Evolutionary conservation across 495 filamentous ascomycete genomes (phyloP).

Genomic region (Choiromyces venosus): DNA sequence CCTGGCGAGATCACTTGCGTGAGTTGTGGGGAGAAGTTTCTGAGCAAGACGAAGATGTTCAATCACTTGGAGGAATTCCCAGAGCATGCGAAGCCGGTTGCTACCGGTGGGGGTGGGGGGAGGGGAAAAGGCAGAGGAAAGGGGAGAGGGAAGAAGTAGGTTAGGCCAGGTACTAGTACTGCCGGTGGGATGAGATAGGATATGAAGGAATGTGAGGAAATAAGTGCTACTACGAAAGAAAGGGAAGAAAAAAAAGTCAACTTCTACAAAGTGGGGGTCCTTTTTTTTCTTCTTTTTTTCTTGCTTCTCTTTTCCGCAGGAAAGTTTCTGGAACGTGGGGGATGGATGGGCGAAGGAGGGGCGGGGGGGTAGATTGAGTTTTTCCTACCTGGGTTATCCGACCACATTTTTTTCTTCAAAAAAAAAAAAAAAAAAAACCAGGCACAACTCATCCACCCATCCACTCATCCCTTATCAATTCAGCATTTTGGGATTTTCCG

Average conservation of each 20-base stretch:
- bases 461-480: too few species aligned
- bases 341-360: too few species aligned
- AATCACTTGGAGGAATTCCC: conserved; percentile 61
- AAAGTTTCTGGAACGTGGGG: too few species aligned
- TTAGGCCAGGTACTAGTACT: too few species aligned
- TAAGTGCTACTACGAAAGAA: not conserved
- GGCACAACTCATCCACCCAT: too few species aligned
- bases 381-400: not conserved
- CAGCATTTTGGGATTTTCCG: too few species aligned
- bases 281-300: not conserved
- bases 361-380: not conserved
- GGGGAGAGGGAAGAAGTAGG: conserved; percentile 1
- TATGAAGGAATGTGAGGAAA: not conserved
- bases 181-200: not conserved
- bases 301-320: too few species aligned
- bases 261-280: too few species aligned
- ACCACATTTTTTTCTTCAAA: not conserved
- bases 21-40: conserved; percentile 57
- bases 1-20: conserved; percentile 51
- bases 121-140: conserved; percentile 40
- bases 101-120: conserved; percentile 43
- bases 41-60: conserved; percentile 66
- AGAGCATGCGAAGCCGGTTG: conserved; percentile 53
- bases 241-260: not conserved
- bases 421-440: too few species aligned